Base-by-base conservation (phyloP, 306 rosid genomes). In the Boehmeria nivea region DNA sequence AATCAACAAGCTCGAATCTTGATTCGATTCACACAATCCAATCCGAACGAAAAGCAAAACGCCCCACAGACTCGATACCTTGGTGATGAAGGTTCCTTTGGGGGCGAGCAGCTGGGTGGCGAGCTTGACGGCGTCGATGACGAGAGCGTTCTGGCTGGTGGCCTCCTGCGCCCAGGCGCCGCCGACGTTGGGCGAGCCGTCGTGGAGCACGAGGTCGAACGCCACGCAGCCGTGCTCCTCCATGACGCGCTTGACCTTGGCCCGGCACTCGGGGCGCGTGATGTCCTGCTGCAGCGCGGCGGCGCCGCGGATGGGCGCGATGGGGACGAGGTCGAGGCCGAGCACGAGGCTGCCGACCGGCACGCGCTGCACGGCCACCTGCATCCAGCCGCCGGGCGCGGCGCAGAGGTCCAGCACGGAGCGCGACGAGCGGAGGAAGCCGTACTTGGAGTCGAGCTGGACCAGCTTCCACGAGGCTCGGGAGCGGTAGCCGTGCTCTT, bases 301-400 rank as follows among this genome's bases (percentile, higher is more conserved):
- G 0, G 95, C 99, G 13, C 95, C 93, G 18, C 85, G 81, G 21
- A 91, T 54, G 0, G 95, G 95, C 0, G 82, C 79, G 15, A 91
- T 91, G 1, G 93, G 89, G 3, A 80, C 95, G 20, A 91, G 69
- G 52, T 91, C 98, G 31, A 91, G 78, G 21, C 98, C 98, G 28
- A 87, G 56, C 2, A 91, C 85, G 15, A 87, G 83, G 49, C 85
- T 80, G 43, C 75, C 71, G 2, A 87, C 89, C 4, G 98, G 98
- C 15, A 79, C 81, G 1, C 85, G 87, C 58, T 91, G 81, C 2
- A 91, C 94, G 4, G 96, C 96, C 7, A 87, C 87, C 65, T 91
- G 98, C 96, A 87, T 87, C 98, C 98, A 91, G 0, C 98, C 98
- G 0, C 98, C 98, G 5, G 96, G 98, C 26, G 98, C 98, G 54